These are phyloP conservation scores for Boletus pseudopeckii DNA, from an alignment of 768 basidiomycete genomes.

Conservation along the genomic window DNA sequence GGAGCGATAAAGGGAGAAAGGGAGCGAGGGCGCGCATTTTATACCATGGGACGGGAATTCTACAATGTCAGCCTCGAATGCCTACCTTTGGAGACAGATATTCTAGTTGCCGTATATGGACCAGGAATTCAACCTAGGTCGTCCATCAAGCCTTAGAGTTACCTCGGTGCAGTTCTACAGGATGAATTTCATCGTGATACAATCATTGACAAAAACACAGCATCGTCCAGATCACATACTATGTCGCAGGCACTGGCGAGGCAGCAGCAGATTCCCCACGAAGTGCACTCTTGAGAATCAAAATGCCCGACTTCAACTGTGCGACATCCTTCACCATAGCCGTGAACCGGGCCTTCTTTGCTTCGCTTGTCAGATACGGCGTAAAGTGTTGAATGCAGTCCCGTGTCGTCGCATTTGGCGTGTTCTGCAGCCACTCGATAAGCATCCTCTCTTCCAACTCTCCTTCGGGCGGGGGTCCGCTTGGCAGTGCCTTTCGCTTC, in stretches of 20 bases:
- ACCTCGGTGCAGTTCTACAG: background rate
- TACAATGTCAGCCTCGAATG: constrained; percentile 23
- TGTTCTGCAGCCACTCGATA: constrained; percentile 71
- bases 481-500: constrained; percentile 48
- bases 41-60: constrained; percentile 19
- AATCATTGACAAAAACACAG: constrained; percentile 15
- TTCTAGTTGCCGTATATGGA: constrained; percentile 13
- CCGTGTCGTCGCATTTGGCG: constrained; percentile 66
- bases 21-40: constrained; percentile 18
- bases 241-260: constrained; percentile 24
- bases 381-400: constrained; percentile 82
- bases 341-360: constrained; percentile 74
- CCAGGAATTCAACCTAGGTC: too few species aligned
- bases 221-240: constrained; percentile 17
- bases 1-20: constrained; percentile 6
- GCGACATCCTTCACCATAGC: constrained; percentile 78
- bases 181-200: constrained; percentile 18
- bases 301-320: constrained; percentile 59
- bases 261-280: constrained; percentile 29
- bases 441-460: constrained; percentile 65
- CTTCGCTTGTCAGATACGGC: constrained; percentile 64
- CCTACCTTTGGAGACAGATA: constrained; percentile 17
- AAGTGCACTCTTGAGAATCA: constrained; percentile 51
- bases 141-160: background rate
- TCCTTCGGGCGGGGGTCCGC: constrained; percentile 42